Evolutionary conservation across 352 stramenopile species (phyloP).

Genomic region (Phytopythium ostracodes): DNA sequence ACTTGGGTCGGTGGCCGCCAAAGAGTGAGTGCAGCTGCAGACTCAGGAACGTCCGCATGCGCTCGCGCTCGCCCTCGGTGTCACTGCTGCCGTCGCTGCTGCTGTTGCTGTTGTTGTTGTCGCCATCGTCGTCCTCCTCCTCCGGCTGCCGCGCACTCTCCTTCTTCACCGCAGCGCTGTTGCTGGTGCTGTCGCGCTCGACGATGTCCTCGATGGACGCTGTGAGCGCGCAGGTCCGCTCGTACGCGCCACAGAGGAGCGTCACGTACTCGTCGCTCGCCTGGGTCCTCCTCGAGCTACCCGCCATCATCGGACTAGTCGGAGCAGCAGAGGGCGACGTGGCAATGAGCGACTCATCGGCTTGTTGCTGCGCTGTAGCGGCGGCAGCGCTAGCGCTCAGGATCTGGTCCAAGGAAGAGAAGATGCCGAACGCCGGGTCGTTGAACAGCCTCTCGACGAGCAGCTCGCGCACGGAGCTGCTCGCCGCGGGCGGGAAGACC

Average conservation of each 20-base stretch:
- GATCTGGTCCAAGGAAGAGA: constrained; percentile 71
- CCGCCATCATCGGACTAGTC: background rate
- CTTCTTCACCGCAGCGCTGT: too few relatives aligned
- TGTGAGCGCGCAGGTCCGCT: constrained; percentile 51
- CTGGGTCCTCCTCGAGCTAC: constrained; percentile 5
- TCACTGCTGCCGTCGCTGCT: constrained; percentile 6
- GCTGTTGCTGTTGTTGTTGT: background rate
- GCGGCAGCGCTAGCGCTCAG: constrained; percentile 32
- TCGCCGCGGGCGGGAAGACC: constrained; percentile 45
- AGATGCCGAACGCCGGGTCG: constrained; percentile 73
- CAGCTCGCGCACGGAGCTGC: constrained; percentile 51
- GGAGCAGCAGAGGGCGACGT: background rate
- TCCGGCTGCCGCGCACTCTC: background rate
- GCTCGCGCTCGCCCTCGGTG: constrained; percentile 22
- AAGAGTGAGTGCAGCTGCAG: constrained; percentile 81
- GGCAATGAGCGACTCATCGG: background rate
- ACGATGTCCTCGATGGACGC: constrained; percentile 41
- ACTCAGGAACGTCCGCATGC: constrained; percentile 66
- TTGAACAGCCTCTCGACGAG: constrained; percentile 74
- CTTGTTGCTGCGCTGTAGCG: constrained; percentile 8
- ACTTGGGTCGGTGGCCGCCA: constrained; percentile 62
- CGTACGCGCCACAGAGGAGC: constrained; percentile 58
- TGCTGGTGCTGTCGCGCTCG: background rate
- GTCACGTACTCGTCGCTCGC: constrained; percentile 53
- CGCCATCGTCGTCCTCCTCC: constrained; percentile 1